Percentiles rank a stretch among this genome's conserved stretches.
phyloP scores from a whole-genome alignment of 2,329 filamentous ascomycete species.

The Trichoderma koningiopsis region DNA sequence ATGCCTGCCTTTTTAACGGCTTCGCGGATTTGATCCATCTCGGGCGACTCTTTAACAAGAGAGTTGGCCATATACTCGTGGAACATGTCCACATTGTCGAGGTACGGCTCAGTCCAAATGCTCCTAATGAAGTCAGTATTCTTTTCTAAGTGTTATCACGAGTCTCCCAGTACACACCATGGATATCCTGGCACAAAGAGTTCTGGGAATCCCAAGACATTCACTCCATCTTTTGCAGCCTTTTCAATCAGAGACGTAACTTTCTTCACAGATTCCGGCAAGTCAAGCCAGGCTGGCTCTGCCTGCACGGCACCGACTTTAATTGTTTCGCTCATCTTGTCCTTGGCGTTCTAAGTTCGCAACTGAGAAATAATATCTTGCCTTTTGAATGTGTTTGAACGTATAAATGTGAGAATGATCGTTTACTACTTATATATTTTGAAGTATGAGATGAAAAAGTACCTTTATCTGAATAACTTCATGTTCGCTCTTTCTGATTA shows the following conservation, averaged over 20 bases:
- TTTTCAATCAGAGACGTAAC: slow-evolving; percentile 56
- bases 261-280: slow-evolving; percentile 55
- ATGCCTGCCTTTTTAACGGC: slow-evolving; percentile 44
- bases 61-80: slow-evolving; percentile 31
- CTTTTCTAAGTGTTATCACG: not conserved
- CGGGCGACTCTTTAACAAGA: slow-evolving; percentile 36
- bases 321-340: slow-evolving; percentile 23
- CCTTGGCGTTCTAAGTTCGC: not conserved
- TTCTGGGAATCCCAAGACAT: slow-evolving; percentile 56
- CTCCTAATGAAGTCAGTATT: not conserved
- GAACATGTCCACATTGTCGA: not conserved
- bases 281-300: slow-evolving; percentile 62
- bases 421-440: not conserved
- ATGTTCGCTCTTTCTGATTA: not conserved
- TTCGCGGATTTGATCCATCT: slow-evolving; percentile 46
- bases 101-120: slow-evolving; percentile 6
- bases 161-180: slow-evolving; percentile 35
- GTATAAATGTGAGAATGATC: not conserved
- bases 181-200: slow-evolving; percentile 57
- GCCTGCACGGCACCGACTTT: slow-evolving; percentile 56
- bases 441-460: not conserved
- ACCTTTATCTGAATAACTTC: not conserved
- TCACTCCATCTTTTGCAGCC: slow-evolving; percentile 53
- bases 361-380: not conserved
- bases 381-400: no score